Evolutionary conservation across 768 basidiomycete species (phyloP).

Genomic region (Termitomyces sp.): DNA sequence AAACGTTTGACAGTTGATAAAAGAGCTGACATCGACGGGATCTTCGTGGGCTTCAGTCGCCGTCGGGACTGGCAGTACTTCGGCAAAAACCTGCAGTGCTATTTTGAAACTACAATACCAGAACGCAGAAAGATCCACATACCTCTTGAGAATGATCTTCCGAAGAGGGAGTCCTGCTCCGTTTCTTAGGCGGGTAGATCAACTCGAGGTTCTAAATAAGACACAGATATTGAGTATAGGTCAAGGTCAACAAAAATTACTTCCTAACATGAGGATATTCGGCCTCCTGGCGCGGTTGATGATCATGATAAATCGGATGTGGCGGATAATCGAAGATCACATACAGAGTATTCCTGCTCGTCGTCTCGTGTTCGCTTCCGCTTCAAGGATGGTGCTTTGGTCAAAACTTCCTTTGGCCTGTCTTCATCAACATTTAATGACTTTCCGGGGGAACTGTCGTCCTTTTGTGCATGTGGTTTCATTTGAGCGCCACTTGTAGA

Average conservation of each 20-base stretch:
- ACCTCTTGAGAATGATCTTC: constrained; percentile 28
- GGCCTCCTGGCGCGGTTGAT: constrained; percentile 26
- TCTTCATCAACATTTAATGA: not conserved
- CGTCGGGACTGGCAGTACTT: not conserved
- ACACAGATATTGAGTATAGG: constrained; percentile 1
- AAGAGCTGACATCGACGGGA: not conserved
- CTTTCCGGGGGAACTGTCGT: not conserved
- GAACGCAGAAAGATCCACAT: not conserved
- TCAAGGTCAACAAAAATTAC: not conserved
- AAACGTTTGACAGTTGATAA: not conserved
- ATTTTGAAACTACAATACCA: not conserved
- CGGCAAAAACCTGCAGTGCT: constrained; percentile 2
- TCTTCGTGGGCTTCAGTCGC: not conserved
- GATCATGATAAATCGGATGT: constrained; percentile 9
- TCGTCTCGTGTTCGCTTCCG: constrained; percentile 30
- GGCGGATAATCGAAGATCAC: not conserved
- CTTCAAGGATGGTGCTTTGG: constrained; percentile 21
- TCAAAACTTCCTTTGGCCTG: not conserved
- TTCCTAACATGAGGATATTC: constrained; percentile 45
- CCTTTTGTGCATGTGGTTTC: not conserved
- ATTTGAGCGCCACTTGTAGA: not conserved
- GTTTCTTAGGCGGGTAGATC: constrained; percentile 41
- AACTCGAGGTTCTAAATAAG: constrained; percentile 42
- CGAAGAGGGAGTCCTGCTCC: constrained; percentile 43
- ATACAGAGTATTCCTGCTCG: constrained; percentile 19